phyloP scores from a whole-genome alignment of 2,329 filamentous ascomycete genomes.

The Myriosclerotinia duriaeana region DNA sequence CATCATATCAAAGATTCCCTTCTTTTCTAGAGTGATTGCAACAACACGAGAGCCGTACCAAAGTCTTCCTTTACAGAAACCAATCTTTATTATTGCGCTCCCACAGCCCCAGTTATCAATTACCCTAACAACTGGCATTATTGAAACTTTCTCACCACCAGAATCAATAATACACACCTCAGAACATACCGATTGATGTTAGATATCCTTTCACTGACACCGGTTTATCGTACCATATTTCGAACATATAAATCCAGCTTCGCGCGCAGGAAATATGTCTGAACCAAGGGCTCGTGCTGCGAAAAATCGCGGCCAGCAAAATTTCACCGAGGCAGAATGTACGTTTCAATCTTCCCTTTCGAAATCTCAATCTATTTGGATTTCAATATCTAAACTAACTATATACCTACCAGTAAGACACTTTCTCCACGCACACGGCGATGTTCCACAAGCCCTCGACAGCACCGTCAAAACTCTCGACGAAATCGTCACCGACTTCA shows the following conservation, averaged over 20 bases:
- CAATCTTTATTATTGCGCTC: not conserved
- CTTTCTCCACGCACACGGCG: constrained; percentile 78
- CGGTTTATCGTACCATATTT: not conserved
- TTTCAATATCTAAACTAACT: constrained; percentile 14
- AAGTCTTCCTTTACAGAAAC: not conserved
- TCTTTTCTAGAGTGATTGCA: not conserved
- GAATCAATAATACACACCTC: not conserved
- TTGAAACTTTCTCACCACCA: not conserved
- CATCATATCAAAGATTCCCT: not conserved
- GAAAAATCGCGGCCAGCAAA: constrained; percentile 81
- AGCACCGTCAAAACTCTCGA: constrained; percentile 85
- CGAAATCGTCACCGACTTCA: constrained; percentile 95
- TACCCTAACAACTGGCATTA: not conserved
- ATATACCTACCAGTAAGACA: constrained; percentile 56
- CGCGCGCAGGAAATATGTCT: constrained; percentile 46
- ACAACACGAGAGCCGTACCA: not conserved
- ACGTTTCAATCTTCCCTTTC: constrained; percentile 39
- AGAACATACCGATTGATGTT: not conserved
- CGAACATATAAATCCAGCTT: too few relatives aligned
- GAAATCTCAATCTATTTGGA: constrained; percentile 2
- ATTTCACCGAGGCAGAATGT: constrained; percentile 73
- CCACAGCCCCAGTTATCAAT: too few relatives aligned
- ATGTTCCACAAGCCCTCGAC: constrained; percentile 73
- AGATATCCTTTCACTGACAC: not conserved
- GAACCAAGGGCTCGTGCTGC: constrained; percentile 75